phyloP scores from a whole-genome alignment of 2,329 filamentous ascomycete genomes.

The Diaporthe capsici region DNA sequence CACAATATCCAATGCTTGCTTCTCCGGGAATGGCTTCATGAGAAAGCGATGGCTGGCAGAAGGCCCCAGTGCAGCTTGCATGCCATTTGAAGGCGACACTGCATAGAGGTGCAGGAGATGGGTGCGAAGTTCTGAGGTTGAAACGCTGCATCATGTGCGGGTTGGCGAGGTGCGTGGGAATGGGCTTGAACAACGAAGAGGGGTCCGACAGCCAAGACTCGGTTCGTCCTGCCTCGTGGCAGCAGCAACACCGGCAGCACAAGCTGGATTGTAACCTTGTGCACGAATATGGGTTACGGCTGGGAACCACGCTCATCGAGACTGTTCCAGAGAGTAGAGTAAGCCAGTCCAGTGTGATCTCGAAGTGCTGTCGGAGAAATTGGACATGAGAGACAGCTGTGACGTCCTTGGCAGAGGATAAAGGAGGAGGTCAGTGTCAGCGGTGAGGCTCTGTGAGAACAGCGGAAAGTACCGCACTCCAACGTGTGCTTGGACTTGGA shows the following conservation, averaged over 20 bases:
- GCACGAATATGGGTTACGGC: too few species aligned
- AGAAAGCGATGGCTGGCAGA: background rate
- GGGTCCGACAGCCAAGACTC: background rate
- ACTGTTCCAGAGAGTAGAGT: background rate
- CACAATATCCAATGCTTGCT: background rate
- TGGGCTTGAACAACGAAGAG: background rate
- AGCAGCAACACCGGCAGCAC: background rate
- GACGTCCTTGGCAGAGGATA: background rate
- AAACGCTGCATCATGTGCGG: background rate
- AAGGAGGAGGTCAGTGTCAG: background rate
- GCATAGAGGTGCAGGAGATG: background rate
- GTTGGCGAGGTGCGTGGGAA: background rate
- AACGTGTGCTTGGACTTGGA: background rate
- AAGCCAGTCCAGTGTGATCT: background rate
- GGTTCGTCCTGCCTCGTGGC: conserved; percentile 9
- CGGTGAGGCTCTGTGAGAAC: background rate
- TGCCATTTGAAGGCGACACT: background rate
- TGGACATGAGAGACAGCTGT: background rate
- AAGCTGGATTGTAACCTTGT: background rate
- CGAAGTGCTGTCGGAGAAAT: background rate
- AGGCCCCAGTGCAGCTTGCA: background rate
- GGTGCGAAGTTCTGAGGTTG: background rate
- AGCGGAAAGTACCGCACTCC: background rate
- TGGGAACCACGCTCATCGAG: background rate
- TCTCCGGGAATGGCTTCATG: background rate